Percentiles rank a stretch among this genome's conserved stretches.
phyloP scores from a whole-genome alignment of 306 rosid species.

The Malus domestica region DNA sequence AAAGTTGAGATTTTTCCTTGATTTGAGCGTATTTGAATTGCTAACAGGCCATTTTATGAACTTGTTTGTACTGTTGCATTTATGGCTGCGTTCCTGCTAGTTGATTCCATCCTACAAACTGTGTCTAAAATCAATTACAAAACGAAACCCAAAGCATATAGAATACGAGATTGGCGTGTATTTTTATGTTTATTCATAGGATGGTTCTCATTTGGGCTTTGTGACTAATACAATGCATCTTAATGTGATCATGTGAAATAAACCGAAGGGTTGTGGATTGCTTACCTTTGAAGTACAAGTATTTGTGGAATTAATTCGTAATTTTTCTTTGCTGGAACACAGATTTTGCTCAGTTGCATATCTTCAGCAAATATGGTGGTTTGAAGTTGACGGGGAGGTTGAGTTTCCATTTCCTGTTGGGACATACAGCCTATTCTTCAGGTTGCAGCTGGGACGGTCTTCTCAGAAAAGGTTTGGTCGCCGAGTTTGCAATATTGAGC shows the following conservation, averaged over 20 bases:
- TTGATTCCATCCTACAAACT: neutral
- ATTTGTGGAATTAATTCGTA: neutral
- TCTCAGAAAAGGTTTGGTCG: conserved; percentile 64
- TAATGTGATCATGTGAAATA: neutral
- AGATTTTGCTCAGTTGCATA: conserved; percentile 71
- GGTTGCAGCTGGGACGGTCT: conserved; percentile 66
- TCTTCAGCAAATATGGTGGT: conserved; percentile 98
- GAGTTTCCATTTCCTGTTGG: conserved; percentile 92
- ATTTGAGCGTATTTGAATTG: neutral
- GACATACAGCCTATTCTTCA: conserved; percentile 67
- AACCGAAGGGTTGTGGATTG: neutral
- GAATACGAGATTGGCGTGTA: neutral
- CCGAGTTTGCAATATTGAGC: conserved; percentile 57
- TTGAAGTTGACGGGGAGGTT: conserved; percentile 88
- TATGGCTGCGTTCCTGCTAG: neutral
- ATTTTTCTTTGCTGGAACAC: conserved; percentile 10
- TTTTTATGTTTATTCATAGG: neutral
- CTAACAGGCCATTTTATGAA: neutral
- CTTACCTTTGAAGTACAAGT: neutral
- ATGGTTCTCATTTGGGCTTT: neutral
- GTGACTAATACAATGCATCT: neutral
- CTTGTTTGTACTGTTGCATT: neutral
- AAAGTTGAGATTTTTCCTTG: neutral
- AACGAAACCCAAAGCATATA: neutral
- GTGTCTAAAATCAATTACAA: neutral